Evolutionary conservation across 2,329 filamentous ascomycete genomes (phyloP).

Genomic region (Ophiostoma australiae): DNA sequence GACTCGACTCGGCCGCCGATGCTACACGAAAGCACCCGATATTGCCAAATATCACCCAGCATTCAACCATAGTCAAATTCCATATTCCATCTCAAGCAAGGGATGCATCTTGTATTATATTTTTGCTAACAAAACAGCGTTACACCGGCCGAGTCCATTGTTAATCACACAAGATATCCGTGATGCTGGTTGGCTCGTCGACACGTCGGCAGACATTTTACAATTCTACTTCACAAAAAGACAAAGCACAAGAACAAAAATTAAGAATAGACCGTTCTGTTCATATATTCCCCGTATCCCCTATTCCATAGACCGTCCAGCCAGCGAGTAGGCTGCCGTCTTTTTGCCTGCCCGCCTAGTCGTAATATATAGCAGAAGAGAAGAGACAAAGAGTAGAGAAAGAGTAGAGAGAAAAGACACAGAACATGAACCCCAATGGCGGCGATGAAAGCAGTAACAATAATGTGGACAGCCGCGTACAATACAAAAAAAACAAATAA

Average conservation of each 20-base stretch:
- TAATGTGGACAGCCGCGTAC: background rate
- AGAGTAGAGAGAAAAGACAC: conserved; percentile 17
- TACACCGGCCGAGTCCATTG: background rate
- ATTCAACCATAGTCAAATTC: no score
- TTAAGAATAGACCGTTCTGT: conserved; percentile 3
- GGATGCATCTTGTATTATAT: background rate
- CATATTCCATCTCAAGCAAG: background rate
- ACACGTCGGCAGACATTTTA: background rate
- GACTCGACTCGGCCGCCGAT: background rate
- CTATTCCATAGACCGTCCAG: background rate
- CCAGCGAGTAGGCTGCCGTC: conserved; percentile 5
- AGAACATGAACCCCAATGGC: background rate
- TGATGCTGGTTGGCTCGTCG: background rate
- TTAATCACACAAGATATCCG: background rate
- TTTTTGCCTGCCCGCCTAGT: conserved; percentile 10
- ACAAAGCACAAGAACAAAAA: background rate
- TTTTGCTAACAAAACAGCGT: background rate
- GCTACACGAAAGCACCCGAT: background rate
- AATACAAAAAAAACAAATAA: conserved; percentile 12
- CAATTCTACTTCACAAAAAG: background rate
- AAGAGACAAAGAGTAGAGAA: conserved; percentile 21
- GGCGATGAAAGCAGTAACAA: background rate
- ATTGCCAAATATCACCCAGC: no score
- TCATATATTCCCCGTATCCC: background rate
- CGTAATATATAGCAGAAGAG: conserved; percentile 14